Conservation (phyloP, 2,329 filamentous ascomycete species). For the Paecilomyces dactylethromorphus region DNA sequence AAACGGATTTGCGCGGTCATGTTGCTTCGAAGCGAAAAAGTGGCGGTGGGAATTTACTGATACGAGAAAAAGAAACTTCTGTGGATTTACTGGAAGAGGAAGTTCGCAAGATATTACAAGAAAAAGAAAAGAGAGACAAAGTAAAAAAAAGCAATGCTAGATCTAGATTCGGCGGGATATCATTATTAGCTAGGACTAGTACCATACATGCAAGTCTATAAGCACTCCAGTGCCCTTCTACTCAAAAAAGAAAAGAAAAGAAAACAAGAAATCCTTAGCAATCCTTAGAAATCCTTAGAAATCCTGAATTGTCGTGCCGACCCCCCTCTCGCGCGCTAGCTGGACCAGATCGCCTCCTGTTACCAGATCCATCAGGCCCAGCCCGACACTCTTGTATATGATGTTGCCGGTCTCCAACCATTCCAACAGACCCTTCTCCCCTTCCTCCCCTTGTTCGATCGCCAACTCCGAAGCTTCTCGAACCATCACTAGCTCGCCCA, state of each 20-base stretch:
- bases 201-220: too few species aligned
- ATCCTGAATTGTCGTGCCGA: constrained; percentile 46
- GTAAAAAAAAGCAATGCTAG: background rate
- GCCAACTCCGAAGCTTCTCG: constrained; percentile 43
- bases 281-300: constrained; percentile 30
- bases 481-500: constrained; percentile 72
- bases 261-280: constrained; percentile 27
- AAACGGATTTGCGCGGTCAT: too few species aligned
- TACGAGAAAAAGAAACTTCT: too few species aligned
- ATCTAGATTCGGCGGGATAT: background rate
- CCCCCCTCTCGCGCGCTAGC: constrained; percentile 48
- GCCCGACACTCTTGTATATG: constrained; percentile 63
- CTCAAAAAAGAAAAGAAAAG: too few species aligned
- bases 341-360: constrained; percentile 53
- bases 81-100: too few species aligned
- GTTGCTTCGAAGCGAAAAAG: too few species aligned
- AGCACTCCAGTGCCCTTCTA: too few species aligned
- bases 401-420: constrained; percentile 60
- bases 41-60: too few species aligned
- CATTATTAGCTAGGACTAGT: background rate
- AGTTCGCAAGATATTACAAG: too few species aligned
- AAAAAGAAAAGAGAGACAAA: too few species aligned
- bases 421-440: constrained; percentile 43
- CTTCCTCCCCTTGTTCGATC: constrained; percentile 26
- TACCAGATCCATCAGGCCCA: constrained; percentile 63